Evolutionary conservation across 176 grass and related monocot genomes (phyloP), one percentile per base, ranked within the genome.

Genomic region (Bothriochloa decipiens): DNA sequence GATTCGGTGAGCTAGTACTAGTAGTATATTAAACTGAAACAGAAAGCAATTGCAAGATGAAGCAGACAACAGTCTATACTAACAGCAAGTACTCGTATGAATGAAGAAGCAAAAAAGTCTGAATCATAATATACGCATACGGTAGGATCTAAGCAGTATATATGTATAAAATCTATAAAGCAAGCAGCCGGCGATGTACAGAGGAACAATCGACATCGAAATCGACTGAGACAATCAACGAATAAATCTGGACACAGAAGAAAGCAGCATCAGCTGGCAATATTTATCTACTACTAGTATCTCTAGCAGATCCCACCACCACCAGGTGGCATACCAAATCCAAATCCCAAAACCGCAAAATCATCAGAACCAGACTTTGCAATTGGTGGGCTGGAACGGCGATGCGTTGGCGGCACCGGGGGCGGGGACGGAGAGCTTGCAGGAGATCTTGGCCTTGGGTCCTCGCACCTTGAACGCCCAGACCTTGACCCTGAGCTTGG

Each of bases 321-420:
- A 5, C 11, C 1, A 16, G 47, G 16, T 18, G 3, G 8, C 0
- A 63, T 37, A 2, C 41, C 41, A 42, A 45, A 47, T 14, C 45
- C 45, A 3, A 15, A 3, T 11, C 8, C 42, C 42, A 45, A 0
- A 8, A 7, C 7, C 20, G 1, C 3, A 23, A 15, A 7, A 0
- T 10, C 47, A 16, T 52, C 84, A 90, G 88, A 90, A 91, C 63
- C 89, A 27, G 76, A 87, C 85, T 64, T 76, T 87, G 85, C 89
- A 91, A 0, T 84, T 35, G 0, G 71, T 70, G 40, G 70, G 41
- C 76, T 91, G 65, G 89, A 91, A 91, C 0, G 62, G 13, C 0
- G 68, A 11, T 0, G 12, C 11, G 23, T 64, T 16, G 73, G 42
- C 1, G 28, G 6, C 20, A 23, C 68, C 50, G 0, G 86, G 83